Base-by-base conservation (phyloP, 345 rosid species). In the Ceriops decandra region DNA sequence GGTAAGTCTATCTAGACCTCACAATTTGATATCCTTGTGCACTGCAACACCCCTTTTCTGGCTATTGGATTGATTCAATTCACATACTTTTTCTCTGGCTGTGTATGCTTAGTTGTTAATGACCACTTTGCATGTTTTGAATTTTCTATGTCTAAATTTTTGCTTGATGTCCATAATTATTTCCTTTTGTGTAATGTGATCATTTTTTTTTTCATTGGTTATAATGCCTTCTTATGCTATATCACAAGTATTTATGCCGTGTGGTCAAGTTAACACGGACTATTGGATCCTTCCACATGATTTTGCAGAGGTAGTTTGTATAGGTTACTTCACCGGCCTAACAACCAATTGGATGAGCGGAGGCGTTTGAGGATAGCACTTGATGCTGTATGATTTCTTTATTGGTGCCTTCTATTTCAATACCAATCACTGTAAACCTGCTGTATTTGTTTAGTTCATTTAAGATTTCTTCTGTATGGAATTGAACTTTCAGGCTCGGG, bases 321-420 rank as follows among this genome's bases (percentile, higher is more conserved):
- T 74, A 86, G 96, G 83, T 76, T 93, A 78, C 59, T 93, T 77
- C 98, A 88, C 76, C 84, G 96, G 78, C 93, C 93, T 68, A 90
- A 90, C 85, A 90, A 87, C 83, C 98, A 90, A 80, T 81, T 93
- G 68, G 98, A 93, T 70, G 97, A 90, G 75, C 78, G 97, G 68
- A 88, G 86, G 82, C 89, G 98, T 65, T 82, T 90, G 78, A 90
- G 92, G 86, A 90, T 90, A 93, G 98, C 98, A 64, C 87, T 93
- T 47, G 96, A 90, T 83, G 88, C 98, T 72, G 98, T 93, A 90
- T 66, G 85, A 64, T 68, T 76, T 75, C 57, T 30, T 60, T 51
- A 61, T 63, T 72, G 54, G 62, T 52, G 49, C 38, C 17, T 42
- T 64, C 5, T 60, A 33, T 68, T 73, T 58, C 35, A 52, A 26